These are phyloP conservation scores for Spencermartinsiella ligniputridi DNA, from an alignment of 1,139 yeast genomes.

Conservation along the genomic window DNA sequence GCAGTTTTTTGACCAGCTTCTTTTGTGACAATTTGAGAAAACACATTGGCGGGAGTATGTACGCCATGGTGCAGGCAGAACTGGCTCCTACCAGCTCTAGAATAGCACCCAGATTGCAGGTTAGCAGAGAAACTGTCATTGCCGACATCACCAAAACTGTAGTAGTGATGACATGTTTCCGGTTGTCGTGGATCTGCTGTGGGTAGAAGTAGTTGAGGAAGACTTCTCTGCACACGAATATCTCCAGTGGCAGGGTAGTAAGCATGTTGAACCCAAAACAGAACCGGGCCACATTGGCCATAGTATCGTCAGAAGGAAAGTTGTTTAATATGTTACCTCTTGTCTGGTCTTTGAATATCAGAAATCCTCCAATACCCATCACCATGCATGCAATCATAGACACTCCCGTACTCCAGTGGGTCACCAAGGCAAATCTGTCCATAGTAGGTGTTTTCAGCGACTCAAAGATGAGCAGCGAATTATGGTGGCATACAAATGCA, in stretches of 20 bases:
- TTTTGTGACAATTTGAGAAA: slow-evolving; percentile 61
- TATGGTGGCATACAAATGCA: slow-evolving; percentile 93
- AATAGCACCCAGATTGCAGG: slow-evolving; percentile 86
- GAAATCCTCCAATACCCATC: slow-evolving; percentile 77
- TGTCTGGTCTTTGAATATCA: slow-evolving; percentile 70
- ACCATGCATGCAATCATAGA: slow-evolving; percentile 75
- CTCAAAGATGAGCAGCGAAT: slow-evolving; percentile 82
- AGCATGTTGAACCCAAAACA: slow-evolving; percentile 94
- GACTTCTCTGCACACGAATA: slow-evolving; percentile 86
- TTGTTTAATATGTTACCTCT: slow-evolving; percentile 86
- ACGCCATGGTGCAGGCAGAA: slow-evolving; percentile 89
- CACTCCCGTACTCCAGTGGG: slow-evolving; percentile 78
- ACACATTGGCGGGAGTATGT: slow-evolving; percentile 84
- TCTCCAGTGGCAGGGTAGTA: slow-evolving; percentile 86
- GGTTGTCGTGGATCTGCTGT: slow-evolving; percentile 16
- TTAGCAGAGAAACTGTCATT: slow-evolving; percentile 69
- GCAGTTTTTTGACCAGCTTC: slow-evolving; percentile 44
- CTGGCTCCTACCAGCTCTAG: slow-evolving; percentile 89
- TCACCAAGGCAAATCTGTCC: slow-evolving; percentile 66
- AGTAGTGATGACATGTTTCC: slow-evolving; percentile 60
- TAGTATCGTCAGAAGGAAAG: slow-evolving; percentile 64
- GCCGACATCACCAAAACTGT: slow-evolving; percentile 61
- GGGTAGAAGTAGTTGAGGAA: slow-evolving; percentile 57
- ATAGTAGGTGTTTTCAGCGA: slow-evolving; percentile 73
- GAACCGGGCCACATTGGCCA: slow-evolving; percentile 78